phyloP scores from a whole-genome alignment of 2,329 filamentous ascomycete genomes.

The Epichloe coenophiala region DNA sequence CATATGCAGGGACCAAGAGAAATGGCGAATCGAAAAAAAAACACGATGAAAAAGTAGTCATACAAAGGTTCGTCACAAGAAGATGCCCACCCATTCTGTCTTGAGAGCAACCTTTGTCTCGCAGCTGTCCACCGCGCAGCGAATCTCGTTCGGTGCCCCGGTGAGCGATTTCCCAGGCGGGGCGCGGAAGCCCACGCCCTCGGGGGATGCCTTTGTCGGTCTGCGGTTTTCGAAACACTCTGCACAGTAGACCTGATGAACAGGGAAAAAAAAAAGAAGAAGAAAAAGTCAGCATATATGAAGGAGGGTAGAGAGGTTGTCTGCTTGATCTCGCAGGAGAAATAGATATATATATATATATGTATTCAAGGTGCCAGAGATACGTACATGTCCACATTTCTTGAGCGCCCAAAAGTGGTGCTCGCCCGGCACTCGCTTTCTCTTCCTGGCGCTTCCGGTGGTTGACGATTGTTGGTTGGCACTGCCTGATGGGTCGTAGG shows the following conservation, averaged over 20 bases:
- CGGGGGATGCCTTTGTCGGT: slow-evolving; percentile 19
- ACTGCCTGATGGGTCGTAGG: slow-evolving; percentile 46
- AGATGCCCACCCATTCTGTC: slow-evolving; percentile 48
- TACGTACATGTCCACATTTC: slow-evolving; percentile 71
- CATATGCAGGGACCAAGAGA: not conserved
- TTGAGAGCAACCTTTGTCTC: slow-evolving; percentile 38
- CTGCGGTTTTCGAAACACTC: slow-evolving; percentile 45
- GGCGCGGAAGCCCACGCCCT: slow-evolving; percentile 26
- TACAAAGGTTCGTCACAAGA: slow-evolving; percentile 23
- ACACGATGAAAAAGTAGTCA: not conserved
- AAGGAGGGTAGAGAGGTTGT: not conserved
- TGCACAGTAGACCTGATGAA: slow-evolving; percentile 46
- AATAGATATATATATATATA: not conserved
- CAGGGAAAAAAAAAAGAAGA: too few species aligned
- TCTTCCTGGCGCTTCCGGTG: slow-evolving; percentile 17
- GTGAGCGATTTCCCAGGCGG: slow-evolving; percentile 15
- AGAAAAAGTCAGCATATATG: not conserved
- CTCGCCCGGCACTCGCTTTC: slow-evolving; percentile 44
- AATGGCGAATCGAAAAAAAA: not conserved
- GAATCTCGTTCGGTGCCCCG: slow-evolving; percentile 19
- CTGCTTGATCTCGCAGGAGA: not conserved
- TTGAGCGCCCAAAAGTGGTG: slow-evolving; percentile 89
- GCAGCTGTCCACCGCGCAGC: slow-evolving; percentile 46
- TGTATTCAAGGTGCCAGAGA: slow-evolving; percentile 11
- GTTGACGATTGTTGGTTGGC: slow-evolving; percentile 9